A percentile compares a stretch with the other conserved stretches of the same genome.
These are phyloP conservation scores for Leishmania martiniquensis DNA, from an alignment of 208 protist genomes.

Conservation along the genomic window DNA sequence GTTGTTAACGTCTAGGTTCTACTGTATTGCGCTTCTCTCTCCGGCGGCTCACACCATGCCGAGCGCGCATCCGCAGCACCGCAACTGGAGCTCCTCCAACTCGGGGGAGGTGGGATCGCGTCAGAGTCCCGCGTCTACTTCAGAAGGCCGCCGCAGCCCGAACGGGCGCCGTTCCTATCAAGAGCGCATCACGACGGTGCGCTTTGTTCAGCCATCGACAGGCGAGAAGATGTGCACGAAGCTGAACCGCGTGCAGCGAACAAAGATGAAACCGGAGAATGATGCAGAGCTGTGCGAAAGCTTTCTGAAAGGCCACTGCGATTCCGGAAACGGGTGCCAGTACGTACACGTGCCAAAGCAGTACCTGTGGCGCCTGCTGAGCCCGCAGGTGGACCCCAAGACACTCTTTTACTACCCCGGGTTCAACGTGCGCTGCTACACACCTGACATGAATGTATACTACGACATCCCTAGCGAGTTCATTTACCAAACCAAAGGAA, in stretches of 20 bases:
- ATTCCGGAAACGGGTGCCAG: slow-evolving; percentile 44
- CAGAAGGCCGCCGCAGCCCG: slow-evolving; percentile 48
- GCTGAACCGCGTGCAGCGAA: slow-evolving; percentile 59
- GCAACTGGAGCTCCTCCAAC: slow-evolving; percentile 39
- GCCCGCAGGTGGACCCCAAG: slow-evolving; percentile 37
- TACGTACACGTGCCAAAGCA: slow-evolving; percentile 73
- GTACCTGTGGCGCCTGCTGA: slow-evolving; percentile 72
- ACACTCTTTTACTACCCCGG: slow-evolving; percentile 53
- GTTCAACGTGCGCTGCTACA: slow-evolving; percentile 79
- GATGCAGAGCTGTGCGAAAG: slow-evolving; percentile 63
- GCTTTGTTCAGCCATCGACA: slow-evolving; percentile 44
- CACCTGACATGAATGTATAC: slow-evolving; percentile 63
- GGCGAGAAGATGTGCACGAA: slow-evolving; percentile 49
- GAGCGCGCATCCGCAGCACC: slow-evolving; percentile 19
- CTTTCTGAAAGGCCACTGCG: slow-evolving; percentile 63
- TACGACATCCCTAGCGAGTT: slow-evolving; percentile 77
- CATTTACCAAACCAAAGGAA: slow-evolving; percentile 62
- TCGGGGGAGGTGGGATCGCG: slow-evolving; percentile 27
- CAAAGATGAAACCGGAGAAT: slow-evolving; percentile 37
- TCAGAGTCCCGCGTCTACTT: slow-evolving; percentile 28
- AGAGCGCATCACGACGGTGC: slow-evolving; percentile 64
- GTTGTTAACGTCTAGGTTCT: neutral
- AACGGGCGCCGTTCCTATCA: slow-evolving; percentile 48
- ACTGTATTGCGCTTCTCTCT: neutral
- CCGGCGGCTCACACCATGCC: slow-evolving; percentile 14